Conservation (phyloP, 352 stramenopile genomes). For the Thalassiosira mediterranea region DNA sequence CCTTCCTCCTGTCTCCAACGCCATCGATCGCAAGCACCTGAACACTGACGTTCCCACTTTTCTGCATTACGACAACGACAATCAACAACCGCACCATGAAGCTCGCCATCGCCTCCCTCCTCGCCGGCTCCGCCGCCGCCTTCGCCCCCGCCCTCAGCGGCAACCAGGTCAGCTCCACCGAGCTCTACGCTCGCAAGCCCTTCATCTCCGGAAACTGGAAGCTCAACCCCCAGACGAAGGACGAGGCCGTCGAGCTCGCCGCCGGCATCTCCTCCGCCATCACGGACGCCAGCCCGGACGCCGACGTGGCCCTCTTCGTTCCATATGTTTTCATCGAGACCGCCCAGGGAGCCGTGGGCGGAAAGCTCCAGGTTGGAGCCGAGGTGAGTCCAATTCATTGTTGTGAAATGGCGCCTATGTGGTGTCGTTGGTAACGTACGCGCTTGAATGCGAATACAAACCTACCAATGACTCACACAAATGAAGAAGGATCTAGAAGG, state of each 20-base stretch:
- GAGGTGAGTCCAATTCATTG: slow-evolving; percentile 52
- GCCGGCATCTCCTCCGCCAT: slow-evolving; percentile 50
- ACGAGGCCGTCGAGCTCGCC: slow-evolving; percentile 59
- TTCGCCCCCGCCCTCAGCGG: slow-evolving; percentile 43
- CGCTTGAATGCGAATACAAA: no score
- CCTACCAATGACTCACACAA: no score
- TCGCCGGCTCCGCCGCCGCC: slow-evolving; percentile 53
- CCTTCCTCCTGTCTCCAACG: no score
- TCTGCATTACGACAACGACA: slow-evolving; percentile 4
- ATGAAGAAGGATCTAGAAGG: no score
- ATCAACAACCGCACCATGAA: slow-evolving; percentile 56
- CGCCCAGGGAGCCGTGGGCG: slow-evolving; percentile 75
- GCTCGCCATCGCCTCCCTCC: slow-evolving; percentile 49
- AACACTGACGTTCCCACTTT: background rate
- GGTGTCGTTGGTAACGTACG: slow-evolving; percentile 1
- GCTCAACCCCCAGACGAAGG: slow-evolving; percentile 84
- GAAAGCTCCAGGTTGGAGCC: slow-evolving; percentile 81
- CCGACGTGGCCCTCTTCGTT: slow-evolving; percentile 87
- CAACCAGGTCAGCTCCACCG: slow-evolving; percentile 36
- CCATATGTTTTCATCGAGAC: slow-evolving; percentile 88
- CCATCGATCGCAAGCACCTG: background rate
- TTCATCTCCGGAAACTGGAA: slow-evolving; percentile 94
- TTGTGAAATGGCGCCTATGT: no score
- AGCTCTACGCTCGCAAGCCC: slow-evolving; percentile 78
- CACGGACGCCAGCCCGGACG: slow-evolving; percentile 76